A percentile compares a stretch with the other conserved stretches of the same genome.
Conservation (phyloP, 2,329 filamentous ascomycete genomes). For the Cylindrodendrum hubeiense region DNA sequence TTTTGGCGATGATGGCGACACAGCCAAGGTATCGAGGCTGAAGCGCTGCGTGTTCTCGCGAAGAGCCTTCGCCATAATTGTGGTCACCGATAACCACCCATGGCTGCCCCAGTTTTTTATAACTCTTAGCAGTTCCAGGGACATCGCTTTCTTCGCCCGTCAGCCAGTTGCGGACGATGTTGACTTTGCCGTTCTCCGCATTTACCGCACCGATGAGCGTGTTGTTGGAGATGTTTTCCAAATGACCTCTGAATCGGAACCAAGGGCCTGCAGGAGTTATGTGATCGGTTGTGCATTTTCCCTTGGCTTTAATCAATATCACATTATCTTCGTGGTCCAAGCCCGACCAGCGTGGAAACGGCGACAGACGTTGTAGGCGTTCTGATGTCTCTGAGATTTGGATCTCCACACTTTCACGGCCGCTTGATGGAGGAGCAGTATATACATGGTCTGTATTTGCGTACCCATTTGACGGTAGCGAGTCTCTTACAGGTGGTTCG, state of each 20-base stretch:
- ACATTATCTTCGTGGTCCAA: background rate
- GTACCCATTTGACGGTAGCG: slow-evolving; percentile 69
- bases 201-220: slow-evolving; percentile 21
- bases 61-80: slow-evolving; percentile 83
- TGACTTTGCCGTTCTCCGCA: slow-evolving; percentile 14
- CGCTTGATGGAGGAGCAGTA: slow-evolving; percentile 92
- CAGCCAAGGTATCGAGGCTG: slow-evolving; percentile 88
- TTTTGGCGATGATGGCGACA: slow-evolving; percentile 83
- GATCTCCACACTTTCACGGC: slow-evolving; percentile 80
- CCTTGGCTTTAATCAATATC: slow-evolving; percentile 11
- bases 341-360: slow-evolving; percentile 64
- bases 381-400: slow-evolving; percentile 90
- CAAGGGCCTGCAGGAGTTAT: slow-evolving; percentile 11
- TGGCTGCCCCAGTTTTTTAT: background rate
- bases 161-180: background rate
- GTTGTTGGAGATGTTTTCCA: slow-evolving; percentile 17
- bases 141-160: slow-evolving; percentile 1
- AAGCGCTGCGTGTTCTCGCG: slow-evolving; percentile 87
- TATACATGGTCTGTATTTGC: slow-evolving; percentile 76
- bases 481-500: slow-evolving; percentile 77
- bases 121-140: slow-evolving; percentile 6
- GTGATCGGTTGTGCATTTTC: slow-evolving; percentile 12
- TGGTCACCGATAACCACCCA: slow-evolving; percentile 16
- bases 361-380: slow-evolving; percentile 90
- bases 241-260: slow-evolving; percentile 10